A percentile compares a stretch with the other conserved stretches of the same genome.
Conservation (phyloP, 2,329 filamentous ascomycete species). For the Cordyceps farinosa region DNA sequence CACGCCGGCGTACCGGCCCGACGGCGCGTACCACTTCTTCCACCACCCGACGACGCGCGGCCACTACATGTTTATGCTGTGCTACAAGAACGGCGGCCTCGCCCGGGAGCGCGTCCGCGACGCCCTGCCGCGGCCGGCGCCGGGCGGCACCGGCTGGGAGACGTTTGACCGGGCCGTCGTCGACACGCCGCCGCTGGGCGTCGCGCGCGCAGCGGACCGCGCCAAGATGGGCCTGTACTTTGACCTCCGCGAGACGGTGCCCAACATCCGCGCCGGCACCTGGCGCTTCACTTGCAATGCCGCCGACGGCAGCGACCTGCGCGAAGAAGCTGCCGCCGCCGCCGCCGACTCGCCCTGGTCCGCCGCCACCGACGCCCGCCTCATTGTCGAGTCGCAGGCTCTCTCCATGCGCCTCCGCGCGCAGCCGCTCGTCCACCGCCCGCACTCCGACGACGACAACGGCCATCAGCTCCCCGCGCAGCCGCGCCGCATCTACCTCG, state of each 20-base stretch:
- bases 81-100: slow-evolving; percentile 97
- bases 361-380: slow-evolving; percentile 70
- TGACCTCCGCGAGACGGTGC: slow-evolving; percentile 90
- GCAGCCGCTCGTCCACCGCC: slow-evolving; percentile 64
- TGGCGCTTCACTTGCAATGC: slow-evolving; percentile 70
- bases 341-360: slow-evolving; percentile 37
- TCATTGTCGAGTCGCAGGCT: slow-evolving; percentile 92
- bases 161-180: slow-evolving; percentile 74
- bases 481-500: slow-evolving; percentile 86
- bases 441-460: slow-evolving; percentile 23
- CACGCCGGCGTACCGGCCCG: slow-evolving; percentile 84
- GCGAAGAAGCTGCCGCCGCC: slow-evolving; percentile 28
- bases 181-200: slow-evolving; percentile 65
- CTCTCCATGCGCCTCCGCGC: slow-evolving; percentile 86
- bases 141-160: slow-evolving; percentile 61
- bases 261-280: slow-evolving; percentile 79
- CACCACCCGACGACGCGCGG: slow-evolving; percentile 89
- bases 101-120: slow-evolving; percentile 89
- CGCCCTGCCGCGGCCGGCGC: slow-evolving; percentile 57
- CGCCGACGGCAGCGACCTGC: slow-evolving; percentile 51
- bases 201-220: slow-evolving; percentile 47
- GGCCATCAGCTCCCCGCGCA: slow-evolving; percentile 65
- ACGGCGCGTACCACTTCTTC: slow-evolving; percentile 94
- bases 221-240: slow-evolving; percentile 94
- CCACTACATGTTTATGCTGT: slow-evolving; percentile 99